Percentiles rank a stretch among this genome's conserved stretches.
phyloP scores from a whole-genome alignment of 2,329 filamentous ascomycete genomes.

The Phoma sp. region DNA sequence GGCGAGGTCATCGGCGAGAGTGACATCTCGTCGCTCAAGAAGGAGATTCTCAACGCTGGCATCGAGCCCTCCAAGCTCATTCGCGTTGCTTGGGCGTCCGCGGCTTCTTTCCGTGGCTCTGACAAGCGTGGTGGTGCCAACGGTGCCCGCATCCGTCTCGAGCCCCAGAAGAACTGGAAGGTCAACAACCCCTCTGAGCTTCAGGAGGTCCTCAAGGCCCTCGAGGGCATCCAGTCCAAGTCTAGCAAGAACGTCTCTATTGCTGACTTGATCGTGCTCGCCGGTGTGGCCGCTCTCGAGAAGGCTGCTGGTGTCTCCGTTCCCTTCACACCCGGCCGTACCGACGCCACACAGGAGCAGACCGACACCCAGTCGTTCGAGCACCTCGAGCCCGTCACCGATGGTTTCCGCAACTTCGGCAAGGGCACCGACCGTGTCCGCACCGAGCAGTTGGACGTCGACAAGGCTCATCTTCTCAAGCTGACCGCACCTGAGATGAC shows the following conservation, averaged over 20 bases:
- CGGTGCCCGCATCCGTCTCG: conserved; percentile 76
- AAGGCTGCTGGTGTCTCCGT: conserved; percentile 71
- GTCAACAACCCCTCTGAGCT: conserved; percentile 76
- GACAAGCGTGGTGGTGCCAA: conserved; percentile 87
- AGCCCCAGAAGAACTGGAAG: conserved; percentile 74
- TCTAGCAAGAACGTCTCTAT: conserved; percentile 75
- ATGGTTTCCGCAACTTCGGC: conserved; percentile 83
- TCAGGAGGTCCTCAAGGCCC: conserved; percentile 63
- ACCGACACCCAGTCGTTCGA: conserved; percentile 70
- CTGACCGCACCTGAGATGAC: conserved; percentile 75
- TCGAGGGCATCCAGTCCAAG: conserved; percentile 70
- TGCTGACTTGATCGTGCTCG: conserved; percentile 80
- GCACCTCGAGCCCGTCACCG: conserved; percentile 71
- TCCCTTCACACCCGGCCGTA: conserved; percentile 75
- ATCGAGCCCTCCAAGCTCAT: conserved; percentile 68
- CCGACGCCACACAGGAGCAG: conserved; percentile 73
- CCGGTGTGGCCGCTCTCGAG: conserved; percentile 73
- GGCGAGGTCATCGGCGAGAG: conserved; percentile 65
- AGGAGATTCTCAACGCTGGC: conserved; percentile 68
- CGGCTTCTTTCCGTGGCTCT: conserved; percentile 56
- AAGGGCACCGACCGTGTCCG: conserved; percentile 65
- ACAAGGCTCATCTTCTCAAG: conserved; percentile 73
- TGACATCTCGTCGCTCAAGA: conserved; percentile 72
- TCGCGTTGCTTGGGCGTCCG: conserved; percentile 50
- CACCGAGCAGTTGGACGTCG: conserved; percentile 73